Conservation (phyloP, 495 filamentous ascomycete species). For the Endocarpon pusillum region DNA sequence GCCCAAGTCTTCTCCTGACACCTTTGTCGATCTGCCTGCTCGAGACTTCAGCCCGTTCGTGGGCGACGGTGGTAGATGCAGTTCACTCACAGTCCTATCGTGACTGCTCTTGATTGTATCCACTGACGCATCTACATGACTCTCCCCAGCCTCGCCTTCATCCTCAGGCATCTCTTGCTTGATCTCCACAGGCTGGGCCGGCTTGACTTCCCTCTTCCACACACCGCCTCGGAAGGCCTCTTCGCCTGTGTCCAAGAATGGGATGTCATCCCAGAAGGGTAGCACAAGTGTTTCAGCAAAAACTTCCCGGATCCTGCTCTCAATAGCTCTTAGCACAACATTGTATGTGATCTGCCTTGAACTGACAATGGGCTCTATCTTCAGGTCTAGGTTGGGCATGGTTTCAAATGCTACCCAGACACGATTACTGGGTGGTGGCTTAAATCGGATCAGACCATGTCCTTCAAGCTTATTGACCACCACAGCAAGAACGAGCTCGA, state of each 20-base stretch:
- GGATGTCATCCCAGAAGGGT: constrained; percentile 89
- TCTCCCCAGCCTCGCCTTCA: constrained; percentile 31
- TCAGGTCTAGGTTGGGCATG: constrained; percentile 81
- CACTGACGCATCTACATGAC: constrained; percentile 17
- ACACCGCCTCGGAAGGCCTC: constrained; percentile 77
- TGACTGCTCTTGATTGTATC: constrained; percentile 24
- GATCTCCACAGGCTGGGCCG: constrained; percentile 23
- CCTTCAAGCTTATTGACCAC: constrained; percentile 76
- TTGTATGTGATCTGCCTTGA: constrained; percentile 88
- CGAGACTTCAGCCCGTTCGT: constrained; percentile 17
- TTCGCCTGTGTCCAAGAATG: constrained; percentile 63
- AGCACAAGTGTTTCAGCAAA: constrained; percentile 83
- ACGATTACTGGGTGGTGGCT: constrained; percentile 88
- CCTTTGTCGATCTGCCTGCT: too few species aligned
- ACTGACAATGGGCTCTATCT: constrained; percentile 87
- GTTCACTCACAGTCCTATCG: constrained; percentile 46
- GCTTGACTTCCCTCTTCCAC: constrained; percentile 44
- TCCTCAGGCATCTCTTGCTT: constrained; percentile 39
- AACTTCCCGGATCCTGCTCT: constrained; percentile 84
- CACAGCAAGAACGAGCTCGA: constrained; percentile 74
- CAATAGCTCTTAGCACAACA: constrained; percentile 80
- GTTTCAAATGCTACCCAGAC: constrained; percentile 88
- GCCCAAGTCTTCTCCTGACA: too few species aligned
- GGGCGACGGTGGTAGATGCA: constrained; percentile 20
- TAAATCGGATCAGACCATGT: constrained; percentile 69